Conservation (phyloP, 768 basidiomycete genomes). For the Macrocybe gigantea region DNA sequence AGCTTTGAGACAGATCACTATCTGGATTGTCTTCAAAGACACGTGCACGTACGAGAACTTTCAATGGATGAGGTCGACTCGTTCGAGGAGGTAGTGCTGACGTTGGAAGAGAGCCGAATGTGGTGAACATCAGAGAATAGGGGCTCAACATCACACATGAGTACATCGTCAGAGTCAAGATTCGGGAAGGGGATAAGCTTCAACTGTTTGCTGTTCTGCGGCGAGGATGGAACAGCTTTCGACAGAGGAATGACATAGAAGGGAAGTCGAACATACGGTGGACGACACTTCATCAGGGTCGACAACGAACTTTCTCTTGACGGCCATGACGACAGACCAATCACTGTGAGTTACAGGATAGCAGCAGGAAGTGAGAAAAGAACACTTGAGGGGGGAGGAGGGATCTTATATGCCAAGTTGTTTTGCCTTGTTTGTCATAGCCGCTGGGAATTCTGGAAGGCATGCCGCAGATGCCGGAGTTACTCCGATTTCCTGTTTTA, state of each 20-base stretch:
- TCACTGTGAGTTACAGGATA: too few relatives aligned
- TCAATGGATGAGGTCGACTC: slow-evolving; percentile 40
- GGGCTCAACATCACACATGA: slow-evolving; percentile 68
- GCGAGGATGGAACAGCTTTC: slow-evolving; percentile 16
- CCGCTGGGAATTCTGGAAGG: neutral
- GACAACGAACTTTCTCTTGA: slow-evolving; percentile 71
- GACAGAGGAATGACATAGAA: slow-evolving; percentile 4
- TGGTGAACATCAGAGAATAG: slow-evolving; percentile 50
- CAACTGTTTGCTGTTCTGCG: slow-evolving; percentile 58
- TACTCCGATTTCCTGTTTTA: slow-evolving; percentile 3
- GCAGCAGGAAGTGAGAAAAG: too few relatives aligned
- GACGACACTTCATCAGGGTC: slow-evolving; percentile 49
- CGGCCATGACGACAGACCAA: slow-evolving; percentile 40
- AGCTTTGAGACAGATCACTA: slow-evolving; percentile 16
- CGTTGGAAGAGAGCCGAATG: slow-evolving; percentile 58
- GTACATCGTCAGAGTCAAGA: slow-evolving; percentile 57
- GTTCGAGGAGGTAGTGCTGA: slow-evolving; percentile 51
- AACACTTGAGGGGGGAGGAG: slow-evolving; percentile 1
- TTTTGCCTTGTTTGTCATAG: slow-evolving; percentile 16
- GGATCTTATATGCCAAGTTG: slow-evolving; percentile 21
- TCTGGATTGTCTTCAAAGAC: slow-evolving; percentile 1
- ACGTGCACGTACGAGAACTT: slow-evolving; percentile 39
- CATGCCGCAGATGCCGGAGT: slow-evolving; percentile 2
- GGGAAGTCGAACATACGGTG: slow-evolving; percentile 31
- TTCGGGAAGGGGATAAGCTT: slow-evolving; percentile 76